Evolutionary conservation across 805 yeast species (phyloP).

Genomic region (Myxozyma sirexii): DNA sequence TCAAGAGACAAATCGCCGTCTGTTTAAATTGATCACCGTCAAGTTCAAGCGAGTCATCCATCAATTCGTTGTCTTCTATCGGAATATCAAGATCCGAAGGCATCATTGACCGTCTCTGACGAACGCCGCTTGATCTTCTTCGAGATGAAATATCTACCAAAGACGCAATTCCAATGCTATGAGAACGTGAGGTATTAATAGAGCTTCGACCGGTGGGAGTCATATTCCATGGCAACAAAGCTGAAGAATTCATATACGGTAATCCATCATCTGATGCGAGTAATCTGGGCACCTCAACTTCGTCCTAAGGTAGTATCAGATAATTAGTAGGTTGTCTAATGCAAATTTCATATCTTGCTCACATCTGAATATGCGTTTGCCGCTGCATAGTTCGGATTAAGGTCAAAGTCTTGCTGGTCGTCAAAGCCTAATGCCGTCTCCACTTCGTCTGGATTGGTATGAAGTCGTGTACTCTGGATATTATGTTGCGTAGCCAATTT

Average conservation of each 20-base stretch:
- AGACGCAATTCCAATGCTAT: background rate
- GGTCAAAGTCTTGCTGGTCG: background rate
- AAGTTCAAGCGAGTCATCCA: background rate
- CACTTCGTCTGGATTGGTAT: background rate
- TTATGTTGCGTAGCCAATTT: background rate
- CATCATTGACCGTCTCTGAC: background rate
- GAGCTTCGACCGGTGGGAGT: background rate
- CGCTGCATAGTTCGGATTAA: background rate
- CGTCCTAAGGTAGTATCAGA: background rate
- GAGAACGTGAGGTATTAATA: background rate
- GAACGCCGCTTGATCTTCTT: background rate
- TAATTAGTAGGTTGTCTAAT: background rate
- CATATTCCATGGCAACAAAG: slow-evolving; percentile 15
- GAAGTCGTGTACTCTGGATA: too few relatives aligned
- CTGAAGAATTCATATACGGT: background rate
- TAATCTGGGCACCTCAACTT: slow-evolving; percentile 13
- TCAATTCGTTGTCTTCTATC: background rate
- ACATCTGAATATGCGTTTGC: background rate
- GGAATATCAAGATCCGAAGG: slow-evolving; percentile 2
- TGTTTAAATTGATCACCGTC: background rate
- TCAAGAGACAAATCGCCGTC: background rate
- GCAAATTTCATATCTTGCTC: background rate
- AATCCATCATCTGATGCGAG: slow-evolving; percentile 5
- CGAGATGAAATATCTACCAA: background rate
- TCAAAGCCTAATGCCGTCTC: background rate